These are phyloP conservation scores for Ceratobasidium sp. DNA, from an alignment of 1,284 basidiomycete genomes.

Conservation along the genomic window DNA sequence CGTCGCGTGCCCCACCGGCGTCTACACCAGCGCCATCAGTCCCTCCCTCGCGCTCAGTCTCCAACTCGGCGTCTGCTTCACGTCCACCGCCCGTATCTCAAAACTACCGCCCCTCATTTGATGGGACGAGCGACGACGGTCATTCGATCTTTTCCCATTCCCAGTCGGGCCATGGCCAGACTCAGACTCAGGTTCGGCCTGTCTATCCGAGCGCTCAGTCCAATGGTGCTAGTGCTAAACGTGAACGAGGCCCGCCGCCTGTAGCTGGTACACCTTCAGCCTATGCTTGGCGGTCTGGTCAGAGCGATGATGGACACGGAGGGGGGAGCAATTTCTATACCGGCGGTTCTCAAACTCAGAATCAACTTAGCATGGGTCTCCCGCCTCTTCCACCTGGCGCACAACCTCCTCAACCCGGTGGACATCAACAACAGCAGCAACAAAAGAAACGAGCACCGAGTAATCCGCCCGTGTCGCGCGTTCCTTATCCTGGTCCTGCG, in stretches of 20 bases:
- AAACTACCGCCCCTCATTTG: constrained; percentile 30
- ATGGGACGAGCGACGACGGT: constrained; percentile 32
- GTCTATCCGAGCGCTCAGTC: not conserved
- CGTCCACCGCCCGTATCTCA: constrained; percentile 1
- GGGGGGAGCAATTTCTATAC: constrained; percentile 42
- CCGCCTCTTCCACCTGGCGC: constrained; percentile 29
- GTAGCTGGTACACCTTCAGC: constrained; percentile 41
- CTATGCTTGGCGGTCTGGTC: constrained; percentile 39
- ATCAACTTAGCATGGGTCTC: not conserved
- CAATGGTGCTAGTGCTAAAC: constrained; percentile 10
- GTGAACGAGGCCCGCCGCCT: constrained; percentile 39
- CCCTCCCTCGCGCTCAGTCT: not conserved
- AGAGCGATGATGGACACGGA: constrained; percentile 42
- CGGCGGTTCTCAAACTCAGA: constrained; percentile 28
- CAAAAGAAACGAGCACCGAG: constrained; percentile 34
- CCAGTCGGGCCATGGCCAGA: constrained; percentile 14
- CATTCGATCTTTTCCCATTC: constrained; percentile 37
- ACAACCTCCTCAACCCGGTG: constrained; percentile 20
- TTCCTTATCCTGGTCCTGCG: constrained; percentile 19
- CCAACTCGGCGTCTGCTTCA: constrained; percentile 10
- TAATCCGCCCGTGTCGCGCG: constrained; percentile 40
- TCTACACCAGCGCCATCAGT: not conserved
- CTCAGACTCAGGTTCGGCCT: not conserved
- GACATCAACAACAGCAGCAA: constrained; percentile 1
- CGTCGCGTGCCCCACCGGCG: not conserved